Percentiles rank a stretch among this genome's conserved stretches.
Conservation (phyloP, 768 basidiomycete genomes). For the Tricholoma terreum region DNA sequence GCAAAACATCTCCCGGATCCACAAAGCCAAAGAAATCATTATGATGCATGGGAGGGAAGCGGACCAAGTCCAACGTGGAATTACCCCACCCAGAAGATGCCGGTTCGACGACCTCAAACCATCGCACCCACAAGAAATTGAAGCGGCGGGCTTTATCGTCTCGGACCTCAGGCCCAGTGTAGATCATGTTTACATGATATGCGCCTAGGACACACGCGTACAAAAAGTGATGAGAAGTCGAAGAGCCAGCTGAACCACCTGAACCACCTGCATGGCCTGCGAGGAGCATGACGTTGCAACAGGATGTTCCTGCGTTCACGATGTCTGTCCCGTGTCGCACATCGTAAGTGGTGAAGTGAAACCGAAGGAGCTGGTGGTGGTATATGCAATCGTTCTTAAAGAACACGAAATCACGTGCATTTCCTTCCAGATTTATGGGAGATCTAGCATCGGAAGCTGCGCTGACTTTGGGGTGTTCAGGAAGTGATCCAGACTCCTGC, state of each 20-base stretch:
- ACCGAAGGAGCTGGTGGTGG: slow-evolving; percentile 5
- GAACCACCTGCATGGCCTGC: background rate
- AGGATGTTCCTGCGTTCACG: background rate
- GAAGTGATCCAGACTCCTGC: slow-evolving; percentile 17
- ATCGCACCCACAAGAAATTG: background rate
- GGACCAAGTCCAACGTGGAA: slow-evolving; percentile 28
- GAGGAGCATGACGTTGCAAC: background rate
- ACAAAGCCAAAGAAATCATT: slow-evolving; percentile 11
- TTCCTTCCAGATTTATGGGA: too few relatives aligned
- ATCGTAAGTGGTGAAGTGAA: slow-evolving; percentile 24
- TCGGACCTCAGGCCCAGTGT: background rate
- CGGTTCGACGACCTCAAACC: background rate
- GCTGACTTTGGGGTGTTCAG: slow-evolving; percentile 8
- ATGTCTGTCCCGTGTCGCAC: background rate
- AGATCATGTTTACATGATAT: background rate
- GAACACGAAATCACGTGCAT: slow-evolving; percentile 1
- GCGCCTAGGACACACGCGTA: background rate
- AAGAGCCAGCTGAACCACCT: background rate
- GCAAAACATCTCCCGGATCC: slow-evolving; percentile 11
- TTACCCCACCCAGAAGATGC: background rate
- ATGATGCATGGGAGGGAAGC: slow-evolving; percentile 10
- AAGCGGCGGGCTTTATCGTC: background rate
- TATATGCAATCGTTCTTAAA: slow-evolving; percentile 17
- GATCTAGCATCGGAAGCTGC: slow-evolving; percentile 13
- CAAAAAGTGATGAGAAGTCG: background rate